Evolutionary conservation across 2,329 filamentous ascomycete genomes (phyloP), one percentile per base, ranked within the genome.

Genomic region (Metarhizium sp.): DNA sequence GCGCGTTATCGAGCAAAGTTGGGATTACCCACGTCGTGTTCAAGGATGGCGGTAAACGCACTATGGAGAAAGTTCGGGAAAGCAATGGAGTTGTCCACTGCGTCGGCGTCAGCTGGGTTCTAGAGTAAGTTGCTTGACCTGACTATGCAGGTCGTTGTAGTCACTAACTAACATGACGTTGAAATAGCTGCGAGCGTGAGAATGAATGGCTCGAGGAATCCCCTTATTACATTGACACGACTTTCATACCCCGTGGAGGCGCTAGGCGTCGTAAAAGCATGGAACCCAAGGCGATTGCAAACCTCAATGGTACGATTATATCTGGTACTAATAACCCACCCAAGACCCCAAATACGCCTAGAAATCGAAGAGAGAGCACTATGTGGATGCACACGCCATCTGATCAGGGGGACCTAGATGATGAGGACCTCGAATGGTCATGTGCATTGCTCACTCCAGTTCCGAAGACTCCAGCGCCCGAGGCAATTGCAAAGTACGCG

Each of bases 11-110:
- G 46, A 67, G 67, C 51, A 87, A 84, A 66, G 75, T 90, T 57
- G 87, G 86, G 5, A 89, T 95, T 63, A 95, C 90, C 0, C 91
- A 96, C 65, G 88, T 96, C 7, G 83, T 96, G 6, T 96, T 85
- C 76, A 96, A 95, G 69, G 91, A 95, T 65, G 91, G 91, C 49
- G 85, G 85, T 46, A 85, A 86, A 64, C 78, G 86, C 30, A 95
- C 90, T 0, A 71, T 96, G 60, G 86, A 95, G 66, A 95, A 91
- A 71, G 86, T 92, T 6, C 78, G 84, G 56, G 80, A 86, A 62
- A 85, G 82, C 43, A 78, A 81, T 14, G 89, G 89, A 6, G 76
- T 88, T 34, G 88, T 96, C 42, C 85, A 89, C 62, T 95, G 90
- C 71, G 90, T 96, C 55, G 90, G 90, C 51, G 87, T 95, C 50